phyloP scores from a whole-genome alignment of 2,329 filamentous ascomycete genomes.

The Cladophialophora chaetospira region DNA sequence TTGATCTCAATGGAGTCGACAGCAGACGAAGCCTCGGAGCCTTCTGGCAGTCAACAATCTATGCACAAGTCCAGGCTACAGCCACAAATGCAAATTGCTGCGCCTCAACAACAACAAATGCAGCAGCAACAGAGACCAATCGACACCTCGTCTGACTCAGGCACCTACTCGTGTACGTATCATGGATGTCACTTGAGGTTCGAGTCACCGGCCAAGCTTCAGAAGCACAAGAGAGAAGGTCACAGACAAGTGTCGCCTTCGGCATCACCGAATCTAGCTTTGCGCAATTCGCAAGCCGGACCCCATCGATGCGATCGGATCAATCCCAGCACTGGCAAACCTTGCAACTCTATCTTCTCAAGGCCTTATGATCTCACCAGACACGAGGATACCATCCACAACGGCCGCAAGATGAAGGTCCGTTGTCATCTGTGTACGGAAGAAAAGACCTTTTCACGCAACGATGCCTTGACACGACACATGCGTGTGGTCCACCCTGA shows the following conservation, averaged over 20 bases:
- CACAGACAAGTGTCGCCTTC: conserved; percentile 73
- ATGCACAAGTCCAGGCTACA: conserved; percentile 35
- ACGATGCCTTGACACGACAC: conserved; percentile 90
- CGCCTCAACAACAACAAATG: conserved; percentile 49
- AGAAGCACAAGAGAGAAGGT: conserved; percentile 93
- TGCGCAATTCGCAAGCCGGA: conserved; percentile 84
- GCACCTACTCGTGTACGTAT: conserved; percentile 95
- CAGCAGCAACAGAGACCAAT: conserved; percentile 58
- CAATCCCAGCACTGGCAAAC: conserved; percentile 92
- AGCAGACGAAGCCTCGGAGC: conserved; percentile 50
- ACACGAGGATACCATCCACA: conserved; percentile 97
- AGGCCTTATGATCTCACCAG: conserved; percentile 93
- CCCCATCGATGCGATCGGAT: conserved; percentile 91
- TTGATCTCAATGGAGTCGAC: conserved; percentile 65
- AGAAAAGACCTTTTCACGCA: conserved; percentile 95
- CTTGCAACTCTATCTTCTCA: conserved; percentile 92
- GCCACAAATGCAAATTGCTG: conserved; percentile 7
- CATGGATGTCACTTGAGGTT: conserved; percentile 88
- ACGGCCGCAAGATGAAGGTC: conserved; percentile 89
- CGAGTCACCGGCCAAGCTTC: conserved; percentile 79
- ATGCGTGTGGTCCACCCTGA: conserved; percentile 94
- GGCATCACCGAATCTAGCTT: conserved; percentile 53
- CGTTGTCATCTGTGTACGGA: conserved; percentile 90
- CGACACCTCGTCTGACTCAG: conserved; percentile 71
- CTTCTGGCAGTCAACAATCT: conserved; percentile 35